Percentiles rank a stretch among this genome's conserved stretches.
These are phyloP conservation scores for Dunaliella sp. DNA, from an alignment of 139 green algal species.

Conservation along the genomic window DNA sequence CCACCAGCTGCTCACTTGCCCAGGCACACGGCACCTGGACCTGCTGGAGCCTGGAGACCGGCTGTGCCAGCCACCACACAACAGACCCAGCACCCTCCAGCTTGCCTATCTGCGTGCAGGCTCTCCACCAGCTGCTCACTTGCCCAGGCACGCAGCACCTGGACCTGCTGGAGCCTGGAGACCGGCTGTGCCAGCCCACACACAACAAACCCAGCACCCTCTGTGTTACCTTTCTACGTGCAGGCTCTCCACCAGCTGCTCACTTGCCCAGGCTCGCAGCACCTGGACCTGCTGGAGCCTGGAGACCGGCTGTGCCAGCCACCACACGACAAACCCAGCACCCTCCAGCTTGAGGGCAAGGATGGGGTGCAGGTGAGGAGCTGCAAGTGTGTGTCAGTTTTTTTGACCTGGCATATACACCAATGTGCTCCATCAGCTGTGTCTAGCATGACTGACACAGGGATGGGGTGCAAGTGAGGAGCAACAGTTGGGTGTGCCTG, in stretches of 20 bases:
- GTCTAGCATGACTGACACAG: too few species aligned
- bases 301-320: neutral
- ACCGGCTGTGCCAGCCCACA: neutral
- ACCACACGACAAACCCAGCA: neutral
- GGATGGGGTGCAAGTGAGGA: too few species aligned
- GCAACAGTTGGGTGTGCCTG: too few species aligned
- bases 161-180: neutral
- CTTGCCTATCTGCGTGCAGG: neutral
- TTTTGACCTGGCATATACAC: too few species aligned
- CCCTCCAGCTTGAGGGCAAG: neutral
- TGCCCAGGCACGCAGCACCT: neutral
- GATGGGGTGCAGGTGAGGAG: neutral
- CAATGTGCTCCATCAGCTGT: too few species aligned
- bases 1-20: neutral
- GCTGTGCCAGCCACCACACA: neutral
- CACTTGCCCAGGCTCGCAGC: neutral
- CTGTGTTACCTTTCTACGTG: too few species aligned
- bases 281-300: conserved; percentile 3
- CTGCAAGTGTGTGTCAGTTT: neutral
- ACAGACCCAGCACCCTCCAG: neutral
- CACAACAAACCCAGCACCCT: neutral
- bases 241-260: neutral
- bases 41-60: neutral
- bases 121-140: neutral
- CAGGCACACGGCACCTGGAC: neutral